Evolutionary conservation across 768 basidiomycete genomes (phyloP).

Genomic region (Mycena filopes): DNA sequence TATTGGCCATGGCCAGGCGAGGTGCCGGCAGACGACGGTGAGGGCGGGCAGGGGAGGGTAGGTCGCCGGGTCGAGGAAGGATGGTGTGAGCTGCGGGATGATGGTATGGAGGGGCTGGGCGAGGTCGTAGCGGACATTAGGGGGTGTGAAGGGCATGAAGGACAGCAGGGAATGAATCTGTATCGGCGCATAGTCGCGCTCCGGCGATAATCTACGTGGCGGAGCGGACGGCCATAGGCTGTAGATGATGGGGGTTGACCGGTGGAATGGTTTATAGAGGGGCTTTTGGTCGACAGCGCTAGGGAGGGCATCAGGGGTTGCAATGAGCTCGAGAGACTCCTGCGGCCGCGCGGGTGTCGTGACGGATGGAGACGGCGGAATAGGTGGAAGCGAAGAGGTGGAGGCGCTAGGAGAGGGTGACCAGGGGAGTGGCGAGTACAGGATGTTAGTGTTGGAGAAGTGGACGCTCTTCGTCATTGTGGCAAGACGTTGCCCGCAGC

Average conservation of each 20-base stretch:
- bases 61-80: conserved; percentile 29
- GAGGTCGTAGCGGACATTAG: conserved; percentile 23
- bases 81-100: conserved; percentile 18
- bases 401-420: conserved; percentile 14
- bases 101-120: conserved; percentile 20
- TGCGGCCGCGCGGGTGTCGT: background rate
- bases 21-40: conserved; percentile 22
- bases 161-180: conserved; percentile 54
- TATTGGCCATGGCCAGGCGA: conserved; percentile 15
- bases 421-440: conserved; percentile 31
- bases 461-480: conserved; percentile 29
- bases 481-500: background rate
- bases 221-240: conserved; percentile 13
- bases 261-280: background rate
- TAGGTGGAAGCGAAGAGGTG: conserved; percentile 25
- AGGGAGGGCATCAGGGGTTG: background rate
- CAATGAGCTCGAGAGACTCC: background rate
- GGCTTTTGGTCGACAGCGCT: background rate
- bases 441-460: conserved; percentile 27
- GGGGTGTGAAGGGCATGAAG: conserved; percentile 20
- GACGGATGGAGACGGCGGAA: conserved; percentile 14
- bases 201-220: background rate
- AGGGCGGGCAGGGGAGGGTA: conserved; percentile 22
- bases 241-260: conserved; percentile 11
- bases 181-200: conserved; percentile 27